Base-by-base conservation (phyloP, 495 filamentous ascomycete species). In the Pseudevernia furfuracea region DNA sequence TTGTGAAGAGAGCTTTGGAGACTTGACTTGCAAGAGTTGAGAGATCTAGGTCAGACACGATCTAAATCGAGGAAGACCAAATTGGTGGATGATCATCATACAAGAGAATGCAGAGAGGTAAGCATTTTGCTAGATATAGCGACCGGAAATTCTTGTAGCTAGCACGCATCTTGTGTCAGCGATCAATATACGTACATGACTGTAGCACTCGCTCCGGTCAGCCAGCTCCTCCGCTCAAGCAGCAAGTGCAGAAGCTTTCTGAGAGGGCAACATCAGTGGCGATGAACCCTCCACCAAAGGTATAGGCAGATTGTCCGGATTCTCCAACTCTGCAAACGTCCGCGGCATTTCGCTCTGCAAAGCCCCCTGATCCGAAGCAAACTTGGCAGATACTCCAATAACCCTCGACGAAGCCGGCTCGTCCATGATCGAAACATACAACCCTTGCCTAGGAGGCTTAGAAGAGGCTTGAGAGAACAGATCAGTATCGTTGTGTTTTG, bases 1-100 rank as follows among this genome's bases (percentile, higher is more conserved):
- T 48, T n/a, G 65, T 69, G 1, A 65, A 25, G 53, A 37, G 36
- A 28, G 59, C 66, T 1, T 36, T 68, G 58, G 38, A 41, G 2
- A 6, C 30, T 30, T 62, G 59, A 65, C 32, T 32, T 34, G 41
- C 4, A 21, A 5, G 17, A 44, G 19, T 44, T 21, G 15, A 44
- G 15, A 19, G 19, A 12, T 4, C 2, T 21, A 21, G n/a, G n/a
- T n/a, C n/a, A n/a, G n/a, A n/a, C n/a, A 44, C 41, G 41, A 21
- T 15, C 1, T 44, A 21, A 12, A 44, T 4, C 41, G 19, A 44
- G 19, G 4, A 8, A 2, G 4, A 21, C 41, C 3, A 12, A 2
- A 21, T 4, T 3, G 17, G 17, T 44, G 19, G 17, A 44, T 21
- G 41, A 44, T 3, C 21, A 44, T 44, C 41, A 8, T 44, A 44